Base-by-base conservation (phyloP, 768 basidiomycete species). In the Russula abietina region DNA sequence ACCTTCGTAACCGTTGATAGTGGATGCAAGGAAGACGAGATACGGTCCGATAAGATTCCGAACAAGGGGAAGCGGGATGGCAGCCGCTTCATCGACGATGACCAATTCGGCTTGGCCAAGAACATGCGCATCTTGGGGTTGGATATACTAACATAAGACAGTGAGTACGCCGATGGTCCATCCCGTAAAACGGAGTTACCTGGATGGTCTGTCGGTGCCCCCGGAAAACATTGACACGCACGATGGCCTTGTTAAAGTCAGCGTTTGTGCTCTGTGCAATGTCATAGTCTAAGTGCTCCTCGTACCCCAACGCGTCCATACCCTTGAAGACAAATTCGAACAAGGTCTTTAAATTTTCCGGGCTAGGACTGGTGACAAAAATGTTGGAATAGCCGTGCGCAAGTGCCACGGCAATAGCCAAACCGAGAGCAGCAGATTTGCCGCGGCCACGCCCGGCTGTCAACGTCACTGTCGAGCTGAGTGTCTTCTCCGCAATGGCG, bases 241-340 rank as follows among this genome's bases (percentile, higher is more conserved):
- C 96, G 69, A 98, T 93, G 1, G 94, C 93, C 70, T 93, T 94
- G 71, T 90, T 91, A 70, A 93, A 91, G 59, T 97, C 95, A 0
- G 93, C 87, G 72, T 92, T 92, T n/a, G 90, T 93, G 65, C 91
- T 93, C 73, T 96, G 93, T 39, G 89, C 84, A 64, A 98, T 93
- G 70, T 98, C 97, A 67, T 98, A 99, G 70, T 98, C 96, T 55
- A 97, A 80, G 75, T 98, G 96, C 72, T 98, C 97, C 74, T 98
- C 94, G 71, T 95, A 99, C 1, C 93, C 94, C 39, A 98, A 76
- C 2, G 83, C 89, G 71, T 98, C 96, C 77, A 99, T 77, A 1
- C 96, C 97, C 72, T 97, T 96, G 81, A 97, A 97, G 30, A 98
- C 82, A 73, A 99, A 98, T 62, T 98, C 93, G 70, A 98, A 99